These are phyloP conservation scores for Musa beccarii DNA, from an alignment of 176 grass and related monocot species.

Conservation along the genomic window DNA sequence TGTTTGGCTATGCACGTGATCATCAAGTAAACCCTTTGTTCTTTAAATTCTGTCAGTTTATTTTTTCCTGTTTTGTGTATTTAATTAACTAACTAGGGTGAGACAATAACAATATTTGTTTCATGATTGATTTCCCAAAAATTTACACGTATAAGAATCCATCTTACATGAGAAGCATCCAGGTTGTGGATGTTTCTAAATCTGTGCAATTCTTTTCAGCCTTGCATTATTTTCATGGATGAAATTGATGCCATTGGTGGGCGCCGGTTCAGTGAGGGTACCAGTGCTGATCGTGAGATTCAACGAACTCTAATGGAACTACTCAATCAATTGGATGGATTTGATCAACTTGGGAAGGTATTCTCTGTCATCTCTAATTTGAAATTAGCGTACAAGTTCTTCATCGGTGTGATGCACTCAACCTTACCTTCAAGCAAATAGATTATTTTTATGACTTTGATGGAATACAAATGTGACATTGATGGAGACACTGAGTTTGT, in stretches of 20 bases:
- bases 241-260: conserved; percentile 97
- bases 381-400: background rate
- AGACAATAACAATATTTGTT: background rate
- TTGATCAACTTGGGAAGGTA: conserved; percentile 95
- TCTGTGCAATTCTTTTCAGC: conserved; percentile 36
- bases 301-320: conserved; percentile 97
- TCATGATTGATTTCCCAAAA: background rate
- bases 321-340: conserved; percentile 91
- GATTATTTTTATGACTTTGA: too few relatives aligned
- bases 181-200: conserved; percentile 2
- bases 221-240: conserved; percentile 99
- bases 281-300: conserved; percentile 92
- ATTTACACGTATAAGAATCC: background rate
- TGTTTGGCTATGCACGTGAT: conserved; percentile 90
- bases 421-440: too few relatives aligned
- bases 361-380: conserved; percentile 9
- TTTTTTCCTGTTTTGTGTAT: conserved; percentile 15
- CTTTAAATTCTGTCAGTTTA: background rate
- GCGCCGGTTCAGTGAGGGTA: conserved; percentile 88
- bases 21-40: conserved; percentile 52
- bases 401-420: too few relatives aligned
- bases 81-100: background rate
- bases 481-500: too few relatives aligned
- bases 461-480: too few relatives aligned
- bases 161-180: background rate